Percentiles rank a stretch among this genome's conserved stretches.
phyloP scores from a whole-genome alignment of 1,284 basidiomycete genomes.

The Ustilago shanxiensis region DNA sequence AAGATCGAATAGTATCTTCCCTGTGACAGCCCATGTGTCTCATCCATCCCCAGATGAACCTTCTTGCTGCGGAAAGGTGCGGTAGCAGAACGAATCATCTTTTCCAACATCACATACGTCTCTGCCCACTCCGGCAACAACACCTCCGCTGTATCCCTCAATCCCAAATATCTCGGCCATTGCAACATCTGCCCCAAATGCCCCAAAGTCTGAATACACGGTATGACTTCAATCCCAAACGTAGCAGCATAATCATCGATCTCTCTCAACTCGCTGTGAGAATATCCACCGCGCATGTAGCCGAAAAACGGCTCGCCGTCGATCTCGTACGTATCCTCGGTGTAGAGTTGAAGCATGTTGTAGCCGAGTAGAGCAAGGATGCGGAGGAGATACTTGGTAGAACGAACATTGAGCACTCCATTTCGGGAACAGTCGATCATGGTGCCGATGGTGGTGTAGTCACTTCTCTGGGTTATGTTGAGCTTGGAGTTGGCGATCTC shows the following conservation, averaged over 20 bases:
- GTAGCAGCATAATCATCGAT: constrained; percentile 69
- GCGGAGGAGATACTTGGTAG: constrained; percentile 64
- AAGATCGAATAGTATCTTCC: constrained; percentile 69
- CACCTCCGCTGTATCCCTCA: constrained; percentile 70
- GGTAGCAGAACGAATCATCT: constrained; percentile 62
- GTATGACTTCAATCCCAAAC: constrained; percentile 63
- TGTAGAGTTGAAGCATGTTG: constrained; percentile 69
- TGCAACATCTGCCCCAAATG: constrained; percentile 71
- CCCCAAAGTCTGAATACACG: constrained; percentile 70
- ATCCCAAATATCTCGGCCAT: constrained; percentile 69
- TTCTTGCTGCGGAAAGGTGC: constrained; percentile 66
- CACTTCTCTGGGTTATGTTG: constrained; percentile 35
- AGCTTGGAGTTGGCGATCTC: constrained; percentile 18
- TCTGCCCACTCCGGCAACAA: constrained; percentile 67
- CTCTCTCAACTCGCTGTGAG: constrained; percentile 59
- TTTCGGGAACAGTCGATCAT: constrained; percentile 72
- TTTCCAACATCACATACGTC: constrained; percentile 69
- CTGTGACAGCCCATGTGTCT: constrained; percentile 70
- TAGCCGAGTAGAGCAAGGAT: constrained; percentile 67
- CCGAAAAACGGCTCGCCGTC: constrained; percentile 71
- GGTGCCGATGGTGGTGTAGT: constrained; percentile 65
- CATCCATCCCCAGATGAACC: constrained; percentile 61
- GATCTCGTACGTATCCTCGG: constrained; percentile 70
- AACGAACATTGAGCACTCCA: constrained; percentile 67
- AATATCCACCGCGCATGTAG: constrained; percentile 67